Base-by-base conservation (phyloP, 805 yeast species). In the Teunomyces kruisii region DNA sequence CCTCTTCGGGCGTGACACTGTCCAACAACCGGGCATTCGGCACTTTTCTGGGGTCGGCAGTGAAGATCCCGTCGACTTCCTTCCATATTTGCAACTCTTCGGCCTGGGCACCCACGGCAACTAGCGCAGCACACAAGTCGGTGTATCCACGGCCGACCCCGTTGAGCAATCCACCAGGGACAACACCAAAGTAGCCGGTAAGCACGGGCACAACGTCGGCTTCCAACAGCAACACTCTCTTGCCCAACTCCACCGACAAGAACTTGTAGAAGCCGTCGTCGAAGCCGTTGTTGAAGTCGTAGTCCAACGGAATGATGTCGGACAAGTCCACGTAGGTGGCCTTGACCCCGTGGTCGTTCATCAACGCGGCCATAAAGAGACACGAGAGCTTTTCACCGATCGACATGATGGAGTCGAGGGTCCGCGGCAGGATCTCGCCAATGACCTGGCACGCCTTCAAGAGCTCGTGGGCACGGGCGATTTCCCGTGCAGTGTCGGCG, bases 131-230 rank as follows among this genome's bases (percentile, higher is more conserved):
- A 74, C 99, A 94, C 56, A 94, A 73, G 65, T 94, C 99, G 8
- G 99, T 94, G 68, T 94, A 94, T 31, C 99, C 99, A 61, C 99
- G 83, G 37, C 99, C 99, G 45, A 94, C 96, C 42, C 95, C 88
- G 57, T 86, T 86, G 53, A 94, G 72, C 45, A 94, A 72, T 12
- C 99, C 98, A 52, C 97, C 97, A 28, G 97, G 98, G n/a, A 94
- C 86, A 30, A 81, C 74, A 22, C 99, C 99, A 57, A 94, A 94
- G 65, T 88, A 94, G 2, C 99, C 99, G 26, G 99, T 94, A 46
- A 94, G 75, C 1, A 94, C 97, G 1, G 99, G 99, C 16, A 91
- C 84, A 12, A 77, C 61, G 33, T 58, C 66, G 10, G 35, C 13
- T 13, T 69, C 71, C 28, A 79, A 58, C 10, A 68, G 67, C 32